phyloP scores from a whole-genome alignment of 2,329 filamentous ascomycete genomes.

The Fusarium scirpi region DNA sequence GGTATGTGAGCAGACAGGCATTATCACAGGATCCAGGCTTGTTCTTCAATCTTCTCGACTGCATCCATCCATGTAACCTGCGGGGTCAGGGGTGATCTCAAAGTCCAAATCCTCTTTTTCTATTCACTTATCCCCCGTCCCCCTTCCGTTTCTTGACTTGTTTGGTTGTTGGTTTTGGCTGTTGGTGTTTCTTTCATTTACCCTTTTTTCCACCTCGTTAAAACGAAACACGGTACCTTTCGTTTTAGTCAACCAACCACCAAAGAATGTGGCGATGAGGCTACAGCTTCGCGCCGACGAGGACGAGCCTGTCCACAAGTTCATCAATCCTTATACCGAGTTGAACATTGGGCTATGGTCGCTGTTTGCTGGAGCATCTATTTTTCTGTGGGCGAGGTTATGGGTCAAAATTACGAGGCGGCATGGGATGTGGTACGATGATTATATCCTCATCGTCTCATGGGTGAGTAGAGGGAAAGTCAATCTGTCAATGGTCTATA shows the following conservation, averaged over 20 bases:
- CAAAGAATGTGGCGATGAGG: slow-evolving; percentile 42
- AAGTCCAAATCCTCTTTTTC: slow-evolving; percentile 32
- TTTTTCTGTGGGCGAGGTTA: slow-evolving; percentile 49
- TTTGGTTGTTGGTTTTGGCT: slow-evolving; percentile 20
- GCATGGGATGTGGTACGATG: slow-evolving; percentile 56
- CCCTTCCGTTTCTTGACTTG: not conserved
- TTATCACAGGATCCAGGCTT: slow-evolving; percentile 8
- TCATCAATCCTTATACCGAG: slow-evolving; percentile 48
- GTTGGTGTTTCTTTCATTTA: slow-evolving; percentile 6
- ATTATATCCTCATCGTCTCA: slow-evolving; percentile 53
- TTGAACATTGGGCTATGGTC: slow-evolving; percentile 52
- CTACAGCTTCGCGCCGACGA: slow-evolving; percentile 43
- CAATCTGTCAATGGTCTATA: not conserved
- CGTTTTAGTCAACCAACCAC: not conserved
- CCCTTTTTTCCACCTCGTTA: not conserved
- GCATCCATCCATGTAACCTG: not conserved
- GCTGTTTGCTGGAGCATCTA: slow-evolving; percentile 49
- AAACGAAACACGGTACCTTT: slow-evolving; percentile 14
- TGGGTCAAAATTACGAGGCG: slow-evolving; percentile 53
- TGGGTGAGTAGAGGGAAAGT: slow-evolving; percentile 48
- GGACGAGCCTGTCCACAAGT: slow-evolving; percentile 41
- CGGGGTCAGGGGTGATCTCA: slow-evolving; percentile 5
- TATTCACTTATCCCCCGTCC: slow-evolving; percentile 4
- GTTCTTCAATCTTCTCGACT: slow-evolving; percentile 7
- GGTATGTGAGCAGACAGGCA: not conserved